Evolutionary conservation across 1,139 yeast genomes (phyloP), one percentile per base, ranked within the genome.

Genomic region (Sugiyamaella japonica): DNA sequence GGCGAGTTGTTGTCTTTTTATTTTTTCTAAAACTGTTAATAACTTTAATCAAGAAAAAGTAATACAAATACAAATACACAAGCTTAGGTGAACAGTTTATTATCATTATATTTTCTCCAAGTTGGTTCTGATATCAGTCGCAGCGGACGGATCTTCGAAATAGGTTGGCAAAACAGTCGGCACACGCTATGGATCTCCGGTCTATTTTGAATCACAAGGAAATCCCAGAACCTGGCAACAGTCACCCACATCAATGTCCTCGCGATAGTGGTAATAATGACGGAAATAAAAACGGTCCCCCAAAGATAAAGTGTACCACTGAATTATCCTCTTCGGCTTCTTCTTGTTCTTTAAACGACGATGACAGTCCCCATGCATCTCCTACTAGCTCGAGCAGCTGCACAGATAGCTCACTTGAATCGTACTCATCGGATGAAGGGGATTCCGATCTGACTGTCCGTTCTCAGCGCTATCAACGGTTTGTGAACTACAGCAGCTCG

Each of bases 131-230:
- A 4, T 31, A 31, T 31, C 7, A 31, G 36, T 31, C 4, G 12
- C 7, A 31, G 36, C 13, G 13, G 36, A 31, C 36, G 12, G 13
- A n/a, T 4, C 13, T 31, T 3, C 36, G 7, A 3, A 31, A 31
- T 9, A 37, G 8, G 12, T 15, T 37, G 13, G 16, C 15, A 39
- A 16, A 15, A 39, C 15, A 9, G 25, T 39, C 28, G 43, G 28
- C 12, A 39, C 3, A 39, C 43, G 43, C n/a, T 7, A 61, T 61
- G 64, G 64, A 61, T 31, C 55, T 61, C 36, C 56, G 57, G 20
- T 56, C 56, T 2, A 61, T 61, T 34, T 60, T 61, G 39, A 61
- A 61, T 45, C 56, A 56, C 38, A 58, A 57, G 32, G 58, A 45
- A 2, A 56, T 54, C 12, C 42, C 43, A n/a, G 50, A 39, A 40